These are phyloP conservation scores for Cardamine resedifolia DNA, from an alignment of 345 rosid genomes.

Conservation along the genomic window DNA sequence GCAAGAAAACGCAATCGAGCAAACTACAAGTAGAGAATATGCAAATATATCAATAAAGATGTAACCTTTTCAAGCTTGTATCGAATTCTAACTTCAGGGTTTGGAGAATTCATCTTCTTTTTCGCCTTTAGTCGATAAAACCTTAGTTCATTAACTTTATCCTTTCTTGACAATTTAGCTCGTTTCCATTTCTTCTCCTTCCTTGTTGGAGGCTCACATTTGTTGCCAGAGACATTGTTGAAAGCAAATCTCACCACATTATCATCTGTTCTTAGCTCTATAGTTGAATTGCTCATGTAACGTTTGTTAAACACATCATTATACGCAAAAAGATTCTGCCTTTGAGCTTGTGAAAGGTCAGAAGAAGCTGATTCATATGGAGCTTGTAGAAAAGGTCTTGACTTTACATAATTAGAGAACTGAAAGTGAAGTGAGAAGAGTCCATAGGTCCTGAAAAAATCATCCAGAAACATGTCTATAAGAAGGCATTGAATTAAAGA, in stretches of 20 bases:
- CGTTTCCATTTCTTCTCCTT: conserved; percentile 50
- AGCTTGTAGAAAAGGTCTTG: conserved; percentile 26
- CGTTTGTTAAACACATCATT: conserved; percentile 36
- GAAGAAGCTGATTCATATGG: conserved; percentile 15
- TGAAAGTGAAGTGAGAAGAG: conserved; percentile 25
- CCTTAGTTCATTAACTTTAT: conserved; percentile 74
- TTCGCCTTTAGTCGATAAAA: conserved; percentile 83
- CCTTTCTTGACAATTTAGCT: conserved; percentile 58
- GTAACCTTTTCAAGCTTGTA: conserved; percentile 89
- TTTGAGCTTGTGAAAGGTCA: conserved; percentile 2
- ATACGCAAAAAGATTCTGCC: conserved; percentile 13
- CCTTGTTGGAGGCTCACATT: conserved; percentile 22
- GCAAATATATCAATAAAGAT: neutral
- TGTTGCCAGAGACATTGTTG: conserved; percentile 34
- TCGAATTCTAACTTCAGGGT: conserved; percentile 89
- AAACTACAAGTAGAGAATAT: neutral
- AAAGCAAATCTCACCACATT: conserved; percentile 67
- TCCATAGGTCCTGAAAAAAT: conserved; percentile 45
- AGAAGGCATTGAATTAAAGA: too few relatives aligned
- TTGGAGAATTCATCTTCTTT: conserved; percentile 93
- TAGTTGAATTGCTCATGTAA: conserved; percentile 46
- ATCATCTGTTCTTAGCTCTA: conserved; percentile 59
- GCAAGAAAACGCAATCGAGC: too few relatives aligned
- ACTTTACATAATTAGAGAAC: conserved; percentile 21
- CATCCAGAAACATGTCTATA: conserved; percentile 20